Evolutionary conservation across 108 stramenopile species (phyloP).

Genomic region (Pseudonitzschia pungens): DNA sequence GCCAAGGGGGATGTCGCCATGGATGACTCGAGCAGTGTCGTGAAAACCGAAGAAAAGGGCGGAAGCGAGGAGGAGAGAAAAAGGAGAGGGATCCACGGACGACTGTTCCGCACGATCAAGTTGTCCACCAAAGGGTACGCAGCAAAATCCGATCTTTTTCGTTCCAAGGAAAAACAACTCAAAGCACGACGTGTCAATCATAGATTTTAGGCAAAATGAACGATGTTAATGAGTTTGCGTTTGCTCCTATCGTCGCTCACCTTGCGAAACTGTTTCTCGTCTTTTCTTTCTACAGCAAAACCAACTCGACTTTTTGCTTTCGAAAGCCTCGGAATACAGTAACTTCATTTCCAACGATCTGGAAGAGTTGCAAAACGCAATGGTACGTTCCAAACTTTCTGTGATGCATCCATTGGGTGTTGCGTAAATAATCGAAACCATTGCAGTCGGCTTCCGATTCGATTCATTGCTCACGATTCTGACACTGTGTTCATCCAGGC

Average conservation of each 20-base stretch:
- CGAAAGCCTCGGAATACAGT: conserved; percentile 84
- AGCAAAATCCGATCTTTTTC: background rate
- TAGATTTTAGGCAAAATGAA: background rate
- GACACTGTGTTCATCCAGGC: background rate
- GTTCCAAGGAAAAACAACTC: no score
- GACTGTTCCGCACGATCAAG: background rate
- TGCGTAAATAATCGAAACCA: no score
- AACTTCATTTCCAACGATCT: conserved; percentile 84
- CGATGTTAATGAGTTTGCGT: background rate
- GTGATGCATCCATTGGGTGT: background rate
- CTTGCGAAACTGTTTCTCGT: background rate
- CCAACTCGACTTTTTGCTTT: conserved; percentile 83
- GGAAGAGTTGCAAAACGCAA: conserved; percentile 69
- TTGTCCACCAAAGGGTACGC: conserved; percentile 59
- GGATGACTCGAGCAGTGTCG: conserved; percentile 66
- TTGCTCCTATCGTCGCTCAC: background rate
- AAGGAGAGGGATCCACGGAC: conserved; percentile 24
- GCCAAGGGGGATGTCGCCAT: conserved; percentile 65
- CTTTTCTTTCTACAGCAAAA: conserved; percentile 35
- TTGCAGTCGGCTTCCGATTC: no score
- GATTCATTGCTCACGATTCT: no score
- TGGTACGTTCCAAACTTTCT: conserved; percentile 19
- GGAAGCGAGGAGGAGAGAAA: conserved; percentile 46
- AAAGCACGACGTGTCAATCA: background rate
- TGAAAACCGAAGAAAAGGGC: conserved; percentile 21